Evolutionary conservation across 768 basidiomycete genomes (phyloP), one percentile per base, ranked within the genome.

Genomic region (Postia placenta): DNA sequence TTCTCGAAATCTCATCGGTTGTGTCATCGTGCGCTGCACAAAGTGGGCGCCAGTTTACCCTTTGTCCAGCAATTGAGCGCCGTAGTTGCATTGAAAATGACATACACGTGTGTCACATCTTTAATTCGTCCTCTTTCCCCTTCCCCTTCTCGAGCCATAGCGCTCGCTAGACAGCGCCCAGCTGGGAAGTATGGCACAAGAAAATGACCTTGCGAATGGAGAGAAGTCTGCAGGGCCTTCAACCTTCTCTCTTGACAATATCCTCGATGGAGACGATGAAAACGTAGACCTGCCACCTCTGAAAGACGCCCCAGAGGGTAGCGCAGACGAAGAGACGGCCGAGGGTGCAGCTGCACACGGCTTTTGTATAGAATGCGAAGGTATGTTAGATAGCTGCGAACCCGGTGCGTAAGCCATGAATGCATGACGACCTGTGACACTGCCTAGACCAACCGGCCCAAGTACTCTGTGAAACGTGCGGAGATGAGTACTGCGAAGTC

Each of bases 331-430:
- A 62, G 69, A 71, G 11, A 60, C 62, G 0, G 63, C 15, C 5
- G 46, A 64, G 49, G 71, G 65, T 35, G 69, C 74, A 7, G 67
- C 71, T 12, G 64, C 69, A 11, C 81, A 87, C 45, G 88, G 87
- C 0, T 85, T 73, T 59, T 92, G 90, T 54, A 64, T 91, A 45
- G 90, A 92, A 65, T 92, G 90, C 62, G 90, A 92, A 79, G 90
- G 90, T 89, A 52, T 58, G 68, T 58, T 24, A 64, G 33, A 25
- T 53, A 3, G 12, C n/a, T n/a, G n/a, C n/a, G n/a, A n/a, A n/a
- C n/a, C n/a, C n/a, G n/a, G n/a, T n/a, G n/a, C n/a, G n/a, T n/a
- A 25, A 11, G 22, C n/a, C 14, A 11, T 9, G 19, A 9, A 40
- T n/a, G 12, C 3, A 19, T 25, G 26, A 14, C 27, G 19, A 12